These are phyloP conservation scores for Globisporangium yorkense DNA, from an alignment of 352 stramenopile species.

Conservation along the genomic window DNA sequence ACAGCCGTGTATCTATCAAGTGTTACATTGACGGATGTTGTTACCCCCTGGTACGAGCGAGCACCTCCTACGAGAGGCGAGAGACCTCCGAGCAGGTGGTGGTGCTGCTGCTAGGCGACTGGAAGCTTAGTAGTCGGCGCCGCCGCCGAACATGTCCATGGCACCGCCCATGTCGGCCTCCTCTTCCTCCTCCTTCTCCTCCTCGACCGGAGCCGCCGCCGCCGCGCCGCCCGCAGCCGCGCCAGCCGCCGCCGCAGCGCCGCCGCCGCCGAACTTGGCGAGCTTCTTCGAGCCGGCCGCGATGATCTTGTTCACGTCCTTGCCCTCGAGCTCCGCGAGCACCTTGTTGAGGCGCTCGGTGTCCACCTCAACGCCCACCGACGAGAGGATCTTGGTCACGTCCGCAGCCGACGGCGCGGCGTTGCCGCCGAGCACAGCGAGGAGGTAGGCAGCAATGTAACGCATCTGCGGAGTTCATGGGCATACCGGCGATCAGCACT, in stretches of 20 bases:
- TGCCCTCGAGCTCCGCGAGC: slow-evolving; percentile 78
- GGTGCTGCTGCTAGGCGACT: not conserved
- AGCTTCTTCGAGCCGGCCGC: slow-evolving; percentile 76
- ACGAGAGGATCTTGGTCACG: slow-evolving; percentile 89
- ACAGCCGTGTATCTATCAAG: slow-evolving; percentile 46
- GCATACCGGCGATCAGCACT: no score
- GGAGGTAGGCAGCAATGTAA: slow-evolving; percentile 96
- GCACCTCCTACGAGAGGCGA: not conserved
- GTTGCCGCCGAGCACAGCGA: slow-evolving; percentile 94
- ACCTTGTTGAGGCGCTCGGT: slow-evolving; percentile 57
- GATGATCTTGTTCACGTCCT: slow-evolving; percentile 81
- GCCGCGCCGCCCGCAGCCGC: slow-evolving; percentile 43
- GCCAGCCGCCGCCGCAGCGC: slow-evolving; percentile 35
- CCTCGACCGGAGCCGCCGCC: slow-evolving; percentile 45
- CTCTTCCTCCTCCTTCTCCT: slow-evolving; percentile 79
- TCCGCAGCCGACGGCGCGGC: slow-evolving; percentile 84
- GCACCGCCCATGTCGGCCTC: slow-evolving; percentile 81
- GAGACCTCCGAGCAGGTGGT: not conserved
- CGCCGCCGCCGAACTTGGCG: slow-evolving; percentile 70
- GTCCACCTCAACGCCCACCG: slow-evolving; percentile 88
- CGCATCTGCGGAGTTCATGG: slow-evolving; percentile 78
- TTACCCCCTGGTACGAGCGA: slow-evolving; percentile 30
- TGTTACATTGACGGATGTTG: slow-evolving; percentile 67
- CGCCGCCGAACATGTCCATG: slow-evolving; percentile 88
- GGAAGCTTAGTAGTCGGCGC: slow-evolving; percentile 78